Conservation (phyloP, 139 green algal species). For the Chlamydomonas schloesseri region DNA sequence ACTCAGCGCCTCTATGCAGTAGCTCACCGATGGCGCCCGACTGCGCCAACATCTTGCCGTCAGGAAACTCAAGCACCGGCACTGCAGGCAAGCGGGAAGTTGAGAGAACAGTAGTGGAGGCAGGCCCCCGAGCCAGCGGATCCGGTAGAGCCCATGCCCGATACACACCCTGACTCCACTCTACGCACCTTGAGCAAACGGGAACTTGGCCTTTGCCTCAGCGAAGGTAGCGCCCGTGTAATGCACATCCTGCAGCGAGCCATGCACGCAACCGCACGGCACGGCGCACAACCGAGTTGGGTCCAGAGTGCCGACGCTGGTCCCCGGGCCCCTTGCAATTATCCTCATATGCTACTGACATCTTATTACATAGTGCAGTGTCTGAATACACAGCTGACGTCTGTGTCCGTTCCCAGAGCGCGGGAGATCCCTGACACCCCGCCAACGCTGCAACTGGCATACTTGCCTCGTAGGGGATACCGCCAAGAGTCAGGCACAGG, state of each 20-base stretch:
- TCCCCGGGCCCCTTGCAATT: neutral
- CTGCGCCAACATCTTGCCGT: slow-evolving; percentile 61
- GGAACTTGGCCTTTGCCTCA: slow-evolving; percentile 43
- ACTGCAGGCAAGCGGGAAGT: too few species aligned
- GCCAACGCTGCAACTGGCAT: too few species aligned
- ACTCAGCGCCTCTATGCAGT: too few species aligned
- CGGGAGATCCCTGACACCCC: neutral
- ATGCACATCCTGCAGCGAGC: slow-evolving; percentile 42
- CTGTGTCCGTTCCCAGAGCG: neutral
- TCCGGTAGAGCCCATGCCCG: too few species aligned
- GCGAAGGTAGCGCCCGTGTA: slow-evolving; percentile 29
- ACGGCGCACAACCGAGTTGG: neutral
- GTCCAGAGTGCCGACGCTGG: neutral
- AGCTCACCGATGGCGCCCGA: slow-evolving; percentile 50
- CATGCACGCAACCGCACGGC: too few species aligned
- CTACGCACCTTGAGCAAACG: slow-evolving; percentile 43
- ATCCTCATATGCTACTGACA: too few species aligned
- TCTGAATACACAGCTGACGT: too few species aligned
- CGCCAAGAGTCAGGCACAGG: slow-evolving; percentile 7
- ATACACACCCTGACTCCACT: too few species aligned
- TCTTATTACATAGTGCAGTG: too few species aligned
- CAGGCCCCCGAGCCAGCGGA: too few species aligned
- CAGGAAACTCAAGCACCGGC: slow-evolving; percentile 52
- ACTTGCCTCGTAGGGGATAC: slow-evolving; percentile 34
- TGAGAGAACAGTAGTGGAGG: too few species aligned